phyloP scores from a whole-genome alignment of 306 rosid species.

The Geum urbanum region DNA sequence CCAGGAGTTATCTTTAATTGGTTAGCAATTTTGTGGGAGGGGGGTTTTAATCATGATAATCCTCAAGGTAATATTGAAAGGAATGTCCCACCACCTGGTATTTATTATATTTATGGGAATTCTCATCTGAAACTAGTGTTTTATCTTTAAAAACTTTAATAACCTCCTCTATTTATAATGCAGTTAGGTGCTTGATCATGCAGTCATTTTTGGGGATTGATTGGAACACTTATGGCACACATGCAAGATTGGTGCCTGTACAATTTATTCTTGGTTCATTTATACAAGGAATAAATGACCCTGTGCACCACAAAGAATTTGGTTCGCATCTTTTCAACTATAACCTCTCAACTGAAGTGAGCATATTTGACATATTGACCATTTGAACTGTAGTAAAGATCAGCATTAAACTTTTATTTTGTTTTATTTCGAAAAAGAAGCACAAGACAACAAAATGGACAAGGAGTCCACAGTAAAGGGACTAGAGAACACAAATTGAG shows the following conservation, averaged over 20 bases:
- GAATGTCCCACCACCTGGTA: conserved; percentile 18
- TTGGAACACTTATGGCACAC: conserved; percentile 57
- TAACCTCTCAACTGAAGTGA: conserved; percentile 19
- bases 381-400: conserved; percentile 13
- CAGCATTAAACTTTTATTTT: background rate
- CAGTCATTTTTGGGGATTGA: conserved; percentile 71
- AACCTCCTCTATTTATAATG: conserved; percentile 37
- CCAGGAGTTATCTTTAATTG: conserved; percentile 54
- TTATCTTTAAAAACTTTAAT: conserved; percentile 8
- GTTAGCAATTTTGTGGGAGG: conserved; percentile 89
- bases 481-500: background rate
- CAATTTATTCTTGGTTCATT: conserved; percentile 79
- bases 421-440: background rate
- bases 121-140: background rate
- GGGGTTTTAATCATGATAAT: conserved; percentile 83
- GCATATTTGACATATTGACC: conserved; percentile 10
- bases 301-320: conserved; percentile 87
- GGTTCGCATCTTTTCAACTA: conserved; percentile 42
- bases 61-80: conserved; percentile 65
- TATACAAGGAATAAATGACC: conserved; percentile 77
- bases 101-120: conserved; percentile 18
- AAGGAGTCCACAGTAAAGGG: background rate
- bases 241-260: conserved; percentile 59
- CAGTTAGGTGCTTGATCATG: conserved; percentile 96
- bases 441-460: too few relatives aligned